phyloP scores from a whole-genome alignment of 495 filamentous ascomycete species.

The Haplographium delicatum region DNA sequence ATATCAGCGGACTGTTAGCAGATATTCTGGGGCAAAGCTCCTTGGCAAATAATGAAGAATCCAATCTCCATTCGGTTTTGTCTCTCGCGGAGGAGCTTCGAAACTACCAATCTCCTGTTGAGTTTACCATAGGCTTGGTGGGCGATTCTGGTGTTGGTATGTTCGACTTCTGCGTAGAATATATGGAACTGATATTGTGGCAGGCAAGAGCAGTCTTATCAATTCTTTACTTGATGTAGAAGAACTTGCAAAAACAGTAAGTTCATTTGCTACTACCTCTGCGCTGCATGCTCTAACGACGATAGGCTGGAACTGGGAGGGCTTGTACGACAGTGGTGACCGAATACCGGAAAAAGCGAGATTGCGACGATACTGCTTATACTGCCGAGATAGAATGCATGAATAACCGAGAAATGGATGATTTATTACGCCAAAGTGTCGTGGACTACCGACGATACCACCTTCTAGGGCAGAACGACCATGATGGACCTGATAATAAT shows the following conservation, averaged over 20 bases:
- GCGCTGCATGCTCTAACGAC: neutral
- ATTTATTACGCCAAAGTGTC: conserved; percentile 7
- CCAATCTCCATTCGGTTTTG: conserved; percentile 1
- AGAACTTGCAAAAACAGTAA: conserved; percentile 30
- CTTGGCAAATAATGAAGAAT: conserved; percentile 3
- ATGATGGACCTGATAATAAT: neutral
- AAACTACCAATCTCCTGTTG: conserved; percentile 6
- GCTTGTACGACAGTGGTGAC: conserved; percentile 1
- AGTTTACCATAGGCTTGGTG: conserved; percentile 6
- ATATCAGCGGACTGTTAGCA: conserved; percentile 2
- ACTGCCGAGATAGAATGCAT: conserved; percentile 6
- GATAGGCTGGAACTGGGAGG: conserved; percentile 4
- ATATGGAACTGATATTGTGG: neutral
- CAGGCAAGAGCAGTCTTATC: conserved; percentile 36
- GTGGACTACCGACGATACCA: conserved; percentile 5
- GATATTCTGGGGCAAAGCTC: neutral
- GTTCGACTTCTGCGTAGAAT: neutral
- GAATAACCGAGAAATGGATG: neutral
- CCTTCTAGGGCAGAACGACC: neutral
- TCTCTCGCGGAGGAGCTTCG: conserved; percentile 4
- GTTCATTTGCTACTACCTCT: conserved; percentile 9
- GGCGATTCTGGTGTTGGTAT: conserved; percentile 29
- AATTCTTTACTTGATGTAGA: conserved; percentile 34
- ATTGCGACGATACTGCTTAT: conserved; percentile 3
- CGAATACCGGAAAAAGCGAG: conserved; percentile 6